A percentile compares a stretch with the other conserved stretches of the same genome.
These are phyloP conservation scores for Fraxinus platypoda DNA, from an alignment of 305 asterid species.

Conservation along the genomic window DNA sequence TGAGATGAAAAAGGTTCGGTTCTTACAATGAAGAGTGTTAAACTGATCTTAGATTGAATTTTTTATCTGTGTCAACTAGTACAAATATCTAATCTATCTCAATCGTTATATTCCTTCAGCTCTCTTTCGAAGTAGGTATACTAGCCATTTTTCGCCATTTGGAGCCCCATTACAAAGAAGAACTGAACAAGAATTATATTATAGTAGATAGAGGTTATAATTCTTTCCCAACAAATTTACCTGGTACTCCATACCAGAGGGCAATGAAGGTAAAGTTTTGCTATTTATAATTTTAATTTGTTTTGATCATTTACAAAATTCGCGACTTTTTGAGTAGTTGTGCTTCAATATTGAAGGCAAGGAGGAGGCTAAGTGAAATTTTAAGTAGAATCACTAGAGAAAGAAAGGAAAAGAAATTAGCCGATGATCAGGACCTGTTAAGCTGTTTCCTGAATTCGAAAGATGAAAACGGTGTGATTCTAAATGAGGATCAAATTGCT, in stretches of 20 bases:
- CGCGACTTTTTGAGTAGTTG: background rate
- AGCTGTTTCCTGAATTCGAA: slow-evolving; percentile 49
- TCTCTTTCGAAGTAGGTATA: slow-evolving; percentile 78
- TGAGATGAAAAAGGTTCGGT: slow-evolving; percentile 71
- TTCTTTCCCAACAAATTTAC: slow-evolving; percentile 67
- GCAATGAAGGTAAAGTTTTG: slow-evolving; percentile 51
- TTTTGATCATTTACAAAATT: background rate
- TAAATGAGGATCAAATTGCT: slow-evolving; percentile 63
- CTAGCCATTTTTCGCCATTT: slow-evolving; percentile 63
- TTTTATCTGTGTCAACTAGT: background rate
- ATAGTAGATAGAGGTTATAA: slow-evolving; percentile 73
- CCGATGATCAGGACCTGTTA: slow-evolving; percentile 45
- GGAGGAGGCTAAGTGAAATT: slow-evolving; percentile 61
- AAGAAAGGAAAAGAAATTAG: slow-evolving; percentile 47
- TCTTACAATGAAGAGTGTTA: background rate
- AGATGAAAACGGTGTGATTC: slow-evolving; percentile 45
- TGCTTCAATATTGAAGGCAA: slow-evolving; percentile 45
- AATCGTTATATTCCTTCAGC: slow-evolving; percentile 27
- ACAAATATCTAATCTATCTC: background rate
- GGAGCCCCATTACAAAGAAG: slow-evolving; percentile 56
- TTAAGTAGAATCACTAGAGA: slow-evolving; percentile 48
- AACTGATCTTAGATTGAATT: background rate
- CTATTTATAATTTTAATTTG: background rate
- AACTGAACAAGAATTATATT: slow-evolving; percentile 54
- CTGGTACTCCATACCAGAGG: slow-evolving; percentile 52